Evolutionary conservation across 2,329 filamentous ascomycete species (phyloP).

Genomic region (Xylaria sp.): DNA sequence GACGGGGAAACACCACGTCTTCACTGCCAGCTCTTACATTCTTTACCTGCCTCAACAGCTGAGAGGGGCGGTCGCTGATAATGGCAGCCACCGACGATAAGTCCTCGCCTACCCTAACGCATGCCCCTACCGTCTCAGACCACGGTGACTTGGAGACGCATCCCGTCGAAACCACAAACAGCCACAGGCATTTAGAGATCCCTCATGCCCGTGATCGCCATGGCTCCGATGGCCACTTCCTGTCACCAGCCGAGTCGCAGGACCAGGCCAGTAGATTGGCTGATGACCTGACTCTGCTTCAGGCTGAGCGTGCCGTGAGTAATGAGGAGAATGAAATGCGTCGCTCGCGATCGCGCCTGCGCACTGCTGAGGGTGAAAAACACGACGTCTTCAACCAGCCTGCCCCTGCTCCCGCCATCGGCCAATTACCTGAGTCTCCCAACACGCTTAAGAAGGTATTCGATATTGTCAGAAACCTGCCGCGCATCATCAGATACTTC

Average conservation of each 20-base stretch:
- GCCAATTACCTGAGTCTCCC: constrained; percentile 60
- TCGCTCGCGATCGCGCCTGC: constrained; percentile 33
- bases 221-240: constrained; percentile 22
- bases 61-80: background rate
- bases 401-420: constrained; percentile 23
- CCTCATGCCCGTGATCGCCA: constrained; percentile 26
- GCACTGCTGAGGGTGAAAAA: constrained; percentile 31
- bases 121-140: constrained; percentile 8
- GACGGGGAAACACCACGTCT: background rate
- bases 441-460: constrained; percentile 68
- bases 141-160: constrained; percentile 21
- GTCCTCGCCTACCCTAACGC: constrained; percentile 27
- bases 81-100: constrained; percentile 32
- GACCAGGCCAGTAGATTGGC: constrained; percentile 38
- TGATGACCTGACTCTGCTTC: constrained; percentile 42
- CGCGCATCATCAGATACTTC: constrained; percentile 73
- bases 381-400: constrained; percentile 43
- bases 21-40: background rate
- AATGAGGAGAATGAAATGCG: constrained; percentile 34
- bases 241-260: constrained; percentile 36
- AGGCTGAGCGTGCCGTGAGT: constrained; percentile 41
- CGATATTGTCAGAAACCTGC: constrained; percentile 55
- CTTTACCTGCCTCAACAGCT: background rate
- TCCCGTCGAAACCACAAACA: constrained; percentile 19
- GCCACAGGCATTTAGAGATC: constrained; percentile 32